Conservation (phyloP, 73 alveolate genomes). For the Paramecium biaurelia region DNA sequence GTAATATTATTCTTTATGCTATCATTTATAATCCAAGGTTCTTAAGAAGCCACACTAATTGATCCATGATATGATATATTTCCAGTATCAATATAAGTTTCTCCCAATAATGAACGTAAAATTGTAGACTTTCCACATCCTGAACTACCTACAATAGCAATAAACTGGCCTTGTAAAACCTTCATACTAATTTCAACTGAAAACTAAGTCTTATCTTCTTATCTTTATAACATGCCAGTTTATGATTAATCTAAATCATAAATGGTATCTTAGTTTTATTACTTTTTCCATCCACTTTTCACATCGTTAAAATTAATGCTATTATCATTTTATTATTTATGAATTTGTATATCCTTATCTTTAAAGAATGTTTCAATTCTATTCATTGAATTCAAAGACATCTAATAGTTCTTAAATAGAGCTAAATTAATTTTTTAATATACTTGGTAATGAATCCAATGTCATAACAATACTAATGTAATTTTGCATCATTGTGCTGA, state of each 20-base stretch:
- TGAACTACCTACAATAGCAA: conserved; percentile 50
- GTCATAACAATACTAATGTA: background rate
- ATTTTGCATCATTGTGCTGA: conserved; percentile 11
- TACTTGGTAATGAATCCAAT: conserved; percentile 1
- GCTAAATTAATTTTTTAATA: background rate
- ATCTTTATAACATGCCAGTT: background rate
- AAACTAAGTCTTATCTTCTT: background rate
- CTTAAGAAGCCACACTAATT: conserved; percentile 10
- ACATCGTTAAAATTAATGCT: conserved; percentile 47
- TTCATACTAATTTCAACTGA: background rate
- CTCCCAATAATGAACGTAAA: conserved; percentile 87
- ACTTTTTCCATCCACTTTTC: background rate
- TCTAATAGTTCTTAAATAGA: background rate
- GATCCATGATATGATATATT: background rate
- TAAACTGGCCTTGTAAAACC: background rate
- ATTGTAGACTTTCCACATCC: conserved; percentile 60
- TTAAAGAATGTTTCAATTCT: background rate
- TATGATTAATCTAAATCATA: background rate
- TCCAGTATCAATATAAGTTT: conserved; percentile 54
- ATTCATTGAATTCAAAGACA: background rate
- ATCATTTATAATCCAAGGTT: conserved; percentile 42
- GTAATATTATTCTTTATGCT: conserved; percentile 9
- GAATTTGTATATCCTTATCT: background rate
- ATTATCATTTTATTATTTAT: background rate
- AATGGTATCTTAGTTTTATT: background rate